Evolutionary conservation across 2,329 filamentous ascomycete genomes (phyloP), one percentile per base, ranked within the genome.

Genomic region (Fusarium sp.): DNA sequence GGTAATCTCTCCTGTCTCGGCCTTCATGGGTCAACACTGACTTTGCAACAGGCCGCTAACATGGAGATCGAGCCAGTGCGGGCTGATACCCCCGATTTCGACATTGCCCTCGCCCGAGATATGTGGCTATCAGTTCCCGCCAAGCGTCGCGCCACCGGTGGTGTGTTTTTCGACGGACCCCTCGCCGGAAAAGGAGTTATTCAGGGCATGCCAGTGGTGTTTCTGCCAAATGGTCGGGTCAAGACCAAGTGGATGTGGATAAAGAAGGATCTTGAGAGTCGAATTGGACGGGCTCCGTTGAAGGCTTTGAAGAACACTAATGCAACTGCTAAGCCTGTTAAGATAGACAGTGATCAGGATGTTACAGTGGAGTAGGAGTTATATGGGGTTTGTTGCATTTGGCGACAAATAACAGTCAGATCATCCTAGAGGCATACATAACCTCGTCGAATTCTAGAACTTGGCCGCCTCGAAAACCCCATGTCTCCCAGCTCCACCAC

Each of bases 51-150:
- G 66, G 31, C 53, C 9, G 15, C 23, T 8, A 69, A 69, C 18
- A 12, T 35, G 7, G 8, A 50, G 5, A 16, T 49, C 11, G 41
- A 58, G 1, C 35, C 59, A 3, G 8, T n/a, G 4, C 39, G 28
- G 12, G 6, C 21, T 15, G 24, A 47, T 1, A 21, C 33, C 2
- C 38, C 62, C 1, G 31, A 69, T 3, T 39, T 54, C 9, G 43
- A 63, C 15, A 16, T 67, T 20, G 24, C 35, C 20, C 48, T 43
- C 31, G 66, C 57, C 0, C 48, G 50, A 24, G 37, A 70, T 15
- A 59, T 69, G 52, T 69, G 44, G 43, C 35, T 48, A 10, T 69
- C 66, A 0, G 49, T 61, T 1, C 66, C 66, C 5, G 66, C 66
- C 8, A 55, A 43, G 28, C 26, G 33, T 10, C 66, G 66, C 2